Evolutionary conservation across 495 filamentous ascomycete species (phyloP), one percentile per base, ranked within the genome.

Genomic region (Clohesyomyces aquaticus): DNA sequence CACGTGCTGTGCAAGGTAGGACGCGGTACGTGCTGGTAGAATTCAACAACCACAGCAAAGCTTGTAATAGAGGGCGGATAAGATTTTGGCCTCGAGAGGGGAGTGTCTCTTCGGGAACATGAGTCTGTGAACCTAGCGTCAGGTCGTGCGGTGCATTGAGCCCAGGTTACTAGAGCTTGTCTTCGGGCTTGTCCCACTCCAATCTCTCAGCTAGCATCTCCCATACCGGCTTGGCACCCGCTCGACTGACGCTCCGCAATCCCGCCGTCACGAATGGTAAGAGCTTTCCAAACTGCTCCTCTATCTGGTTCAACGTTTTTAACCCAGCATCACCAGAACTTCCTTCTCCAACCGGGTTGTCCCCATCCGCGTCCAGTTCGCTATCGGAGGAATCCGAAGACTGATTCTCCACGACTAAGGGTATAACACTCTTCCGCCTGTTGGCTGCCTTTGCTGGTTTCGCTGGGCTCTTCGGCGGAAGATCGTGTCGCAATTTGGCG

Each of bases 141-240:
- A 22, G 11, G 19, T 8, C 10, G 8, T 10, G 10, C 10, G 19
- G 9, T 19, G 19, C 45, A 8, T 48, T 8, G 10, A 48, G 10
- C 45, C 10, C 45, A 12, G 12, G 22, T 18, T 25, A 21, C 28
- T 4, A 10, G 29, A 43, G 46, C 23, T 46, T 46, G 22, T 43
- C 32, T 12, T 54, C 49, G 25, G 16, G 23, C 55, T 56, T 54
- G 19, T 69, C 57, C 74, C 73, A 74, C 14, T 77, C 73, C 55
- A 80, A 56, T 49, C 74, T 78, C 56, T 81, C 81, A 22, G 81
- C 81, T 23, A 85, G 70, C 55, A 80, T 78, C 57, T 83, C 80
- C 78, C 83, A 82, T 35, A 72, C 75, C 12, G 74, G 50, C 27
- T 80, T 78, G 16, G 76, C 81, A 42, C 79, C 73, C 18, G 75